These are phyloP conservation scores for Sporothrix sp. DNA, from an alignment of 2,329 filamentous ascomycete genomes.

Conservation along the genomic window DNA sequence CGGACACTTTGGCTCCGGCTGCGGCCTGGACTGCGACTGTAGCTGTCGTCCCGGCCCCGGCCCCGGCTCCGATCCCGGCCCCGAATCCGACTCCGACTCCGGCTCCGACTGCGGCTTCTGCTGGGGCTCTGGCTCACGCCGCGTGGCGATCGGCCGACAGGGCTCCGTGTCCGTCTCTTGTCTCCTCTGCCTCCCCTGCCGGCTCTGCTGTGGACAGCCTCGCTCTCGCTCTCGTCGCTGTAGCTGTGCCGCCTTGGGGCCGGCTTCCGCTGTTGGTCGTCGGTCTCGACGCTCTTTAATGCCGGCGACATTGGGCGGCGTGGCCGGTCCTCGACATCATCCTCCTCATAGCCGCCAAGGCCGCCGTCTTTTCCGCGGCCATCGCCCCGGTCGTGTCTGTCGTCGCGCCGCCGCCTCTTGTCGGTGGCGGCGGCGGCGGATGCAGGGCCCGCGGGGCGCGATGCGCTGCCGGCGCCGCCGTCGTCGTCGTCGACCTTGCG, in stretches of 20 bases:
- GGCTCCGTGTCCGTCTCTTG: not conserved
- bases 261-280: not conserved
- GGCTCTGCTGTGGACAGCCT: not conserved
- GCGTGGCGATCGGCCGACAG: conserved; percentile 2
- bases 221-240: not conserved
- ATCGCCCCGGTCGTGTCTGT: not conserved
- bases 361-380: not conserved
- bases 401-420: conserved; percentile 3
- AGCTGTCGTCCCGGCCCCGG: not conserved
- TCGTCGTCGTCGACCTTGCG: conserved; percentile 24
- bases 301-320: conserved; percentile 1
- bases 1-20: conserved; percentile 1
- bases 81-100: too few relatives aligned
- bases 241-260: not conserved
- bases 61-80: not conserved
- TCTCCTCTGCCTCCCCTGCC: not conserved
- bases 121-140: conserved; percentile 4
- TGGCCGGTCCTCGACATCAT: not conserved
- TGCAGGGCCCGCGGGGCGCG: not conserved
- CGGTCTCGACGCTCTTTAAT: conserved; percentile 5
- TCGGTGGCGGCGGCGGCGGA: not conserved
- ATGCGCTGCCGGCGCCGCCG: not conserved
- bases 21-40: not conserved
- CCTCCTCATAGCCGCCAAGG: conserved; percentile 8
- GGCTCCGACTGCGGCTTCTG: not conserved